Base-by-base conservation (phyloP, 305 asterid species). In the Ajuga reptans region DNA sequence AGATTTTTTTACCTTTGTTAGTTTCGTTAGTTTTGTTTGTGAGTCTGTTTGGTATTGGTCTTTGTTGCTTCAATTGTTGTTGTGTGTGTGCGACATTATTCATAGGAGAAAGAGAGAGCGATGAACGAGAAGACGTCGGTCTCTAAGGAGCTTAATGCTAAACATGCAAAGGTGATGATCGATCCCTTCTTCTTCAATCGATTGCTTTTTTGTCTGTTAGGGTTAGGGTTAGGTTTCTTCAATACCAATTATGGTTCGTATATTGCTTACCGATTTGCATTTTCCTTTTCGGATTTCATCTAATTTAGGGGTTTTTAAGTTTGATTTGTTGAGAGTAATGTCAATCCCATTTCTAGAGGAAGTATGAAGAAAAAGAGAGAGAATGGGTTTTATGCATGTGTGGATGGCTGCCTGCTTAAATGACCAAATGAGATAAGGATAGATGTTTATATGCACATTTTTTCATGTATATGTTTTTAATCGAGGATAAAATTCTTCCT, bases 61-160 rank as follows among this genome's bases (percentile, higher is more conserved):
- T 11, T 17, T 46, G 55, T 21, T 3, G n/a, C 2, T 43, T 17
- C 16, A 12, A 4, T 4, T 0, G 1, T 17, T n/a, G 17, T 9
- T 5, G 1, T 14, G 11, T 54, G 0, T 33, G 10, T 29, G 0
- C 45, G 4, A 64, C 47, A 62, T 4, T 14, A 3, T 54, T 69
- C 16, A 24, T 47, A 14, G 10, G 18, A 61, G 71, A 61, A 43
- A 64, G 42, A 67, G 70, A 45, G 46, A 78, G 81, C 77, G 60
- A 72, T 90, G 97, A 90, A 85, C 68, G 90, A 78, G 33, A 92
- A 90, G 87, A 86, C 97, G 6, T 72, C 85, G 16, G 91, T 92
- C 76, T 82, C 98, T 50, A 90, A 85, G 80, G 96, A 88, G 75
- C 96, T 92, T 39, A 85, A 88, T 55, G 95, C 86, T 72, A 85